Evolutionary conservation across 2,329 filamentous ascomycete genomes (phyloP).

Genomic region (Emergomyces orientalis): DNA sequence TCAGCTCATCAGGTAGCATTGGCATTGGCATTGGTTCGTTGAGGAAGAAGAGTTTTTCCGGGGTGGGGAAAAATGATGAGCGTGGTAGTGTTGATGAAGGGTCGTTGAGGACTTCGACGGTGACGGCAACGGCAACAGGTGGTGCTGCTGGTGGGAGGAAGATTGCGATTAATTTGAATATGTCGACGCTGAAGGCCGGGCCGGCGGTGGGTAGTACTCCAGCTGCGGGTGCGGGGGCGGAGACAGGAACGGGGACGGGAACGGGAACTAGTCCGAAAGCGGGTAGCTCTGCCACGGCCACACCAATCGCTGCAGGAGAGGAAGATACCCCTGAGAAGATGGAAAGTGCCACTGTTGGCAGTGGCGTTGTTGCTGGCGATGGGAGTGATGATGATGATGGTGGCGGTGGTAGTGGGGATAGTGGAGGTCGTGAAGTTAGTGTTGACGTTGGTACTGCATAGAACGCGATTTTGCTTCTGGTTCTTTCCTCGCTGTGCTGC

Average conservation of each 20-base stretch:
- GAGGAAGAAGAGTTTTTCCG: conserved; percentile 26
- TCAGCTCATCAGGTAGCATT: conserved; percentile 6
- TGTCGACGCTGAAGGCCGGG: conserved; percentile 19
- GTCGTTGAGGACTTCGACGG: conserved; percentile 14
- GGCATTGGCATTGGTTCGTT: conserved; percentile 25
- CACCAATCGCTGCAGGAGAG: neutral
- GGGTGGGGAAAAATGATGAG: conserved; percentile 15
- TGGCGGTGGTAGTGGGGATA: neutral
- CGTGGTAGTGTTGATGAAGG: conserved; percentile 9
- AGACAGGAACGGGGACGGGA: neutral
- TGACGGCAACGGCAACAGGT: conserved; percentile 1
- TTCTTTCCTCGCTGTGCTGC: neutral
- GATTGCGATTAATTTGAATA: conserved; percentile 34
- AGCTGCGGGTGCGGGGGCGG: neutral
- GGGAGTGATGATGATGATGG: neutral
- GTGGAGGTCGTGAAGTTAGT: neutral
- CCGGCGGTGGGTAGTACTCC: conserved; percentile 22
- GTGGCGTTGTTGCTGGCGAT: neutral
- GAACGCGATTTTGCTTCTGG: neutral
- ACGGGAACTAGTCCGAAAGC: neutral
- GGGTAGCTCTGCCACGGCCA: neutral
- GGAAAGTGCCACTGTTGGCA: neutral
- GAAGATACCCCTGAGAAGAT: neutral
- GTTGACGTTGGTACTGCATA: neutral
- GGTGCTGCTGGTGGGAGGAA: conserved; percentile 20